Conservation (phyloP, 495 filamentous ascomycete genomes). For the Amniculicola lignicola region DNA sequence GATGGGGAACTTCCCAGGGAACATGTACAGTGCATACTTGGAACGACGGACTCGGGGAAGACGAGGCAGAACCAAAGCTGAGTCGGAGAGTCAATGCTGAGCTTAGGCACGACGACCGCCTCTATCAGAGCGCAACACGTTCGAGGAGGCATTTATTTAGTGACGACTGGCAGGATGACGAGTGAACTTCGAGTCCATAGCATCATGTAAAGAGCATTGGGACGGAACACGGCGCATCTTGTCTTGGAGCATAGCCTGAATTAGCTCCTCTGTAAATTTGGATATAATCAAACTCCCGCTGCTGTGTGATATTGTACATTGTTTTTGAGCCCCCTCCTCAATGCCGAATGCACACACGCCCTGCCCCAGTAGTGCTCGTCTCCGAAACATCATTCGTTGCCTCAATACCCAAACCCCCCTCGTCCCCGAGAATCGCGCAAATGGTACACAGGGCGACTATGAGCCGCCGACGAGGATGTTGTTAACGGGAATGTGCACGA, state of each 20-base stretch:
- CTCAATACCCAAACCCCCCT: not conserved
- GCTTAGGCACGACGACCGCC: constrained; percentile 40
- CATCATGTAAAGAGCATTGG: too few relatives aligned
- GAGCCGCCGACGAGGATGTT: constrained; percentile 74
- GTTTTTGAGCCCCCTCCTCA: not conserved
- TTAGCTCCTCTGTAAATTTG: not conserved
- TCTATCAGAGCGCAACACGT: constrained; percentile 10
- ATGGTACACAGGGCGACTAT: constrained; percentile 37
- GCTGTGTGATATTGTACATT: constrained; percentile 24
- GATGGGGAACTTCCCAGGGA: constrained; percentile 63
- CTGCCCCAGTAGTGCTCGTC: not conserved
- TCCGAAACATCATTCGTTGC: too few relatives aligned
- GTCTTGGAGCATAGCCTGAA: not conserved
- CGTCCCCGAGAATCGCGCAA: not conserved
- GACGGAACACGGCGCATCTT: too few relatives aligned
- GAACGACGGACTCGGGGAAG: constrained; percentile 60
- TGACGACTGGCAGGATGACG: constrained; percentile 19
- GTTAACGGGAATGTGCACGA: constrained; percentile 84
- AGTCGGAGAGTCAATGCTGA: constrained; percentile 54
- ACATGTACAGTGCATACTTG: constrained; percentile 75
- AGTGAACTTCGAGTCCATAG: too few relatives aligned
- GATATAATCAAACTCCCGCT: constrained; percentile 32
- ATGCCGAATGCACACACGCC: not conserved
- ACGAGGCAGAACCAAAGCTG: constrained; percentile 65
- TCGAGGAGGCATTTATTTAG: constrained; percentile 17